Conservation (phyloP, 768 basidiomycete species). For the Lepiota venenata region DNA sequence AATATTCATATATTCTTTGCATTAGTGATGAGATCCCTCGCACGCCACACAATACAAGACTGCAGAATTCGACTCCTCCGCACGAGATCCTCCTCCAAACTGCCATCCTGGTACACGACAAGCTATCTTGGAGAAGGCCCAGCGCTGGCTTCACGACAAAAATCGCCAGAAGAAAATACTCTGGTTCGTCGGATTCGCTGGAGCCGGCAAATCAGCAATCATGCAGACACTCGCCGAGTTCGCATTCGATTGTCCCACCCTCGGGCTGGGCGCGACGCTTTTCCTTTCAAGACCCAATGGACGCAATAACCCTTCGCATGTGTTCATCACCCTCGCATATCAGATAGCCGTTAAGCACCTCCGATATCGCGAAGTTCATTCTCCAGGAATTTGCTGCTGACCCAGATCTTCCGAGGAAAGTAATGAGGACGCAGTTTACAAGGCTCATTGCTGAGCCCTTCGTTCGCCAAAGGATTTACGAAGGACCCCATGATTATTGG, state of each 20-base stretch:
- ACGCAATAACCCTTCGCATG: neutral
- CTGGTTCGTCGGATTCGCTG: constrained; percentile 21
- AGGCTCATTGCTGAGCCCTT: constrained; percentile 14
- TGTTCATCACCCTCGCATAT: constrained; percentile 19
- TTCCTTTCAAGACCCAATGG: constrained; percentile 16
- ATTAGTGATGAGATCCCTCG: neutral
- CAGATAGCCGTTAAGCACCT: constrained; percentile 15
- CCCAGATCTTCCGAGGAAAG: constrained; percentile 8
- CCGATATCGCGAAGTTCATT: neutral
- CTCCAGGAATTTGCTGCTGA: constrained; percentile 2
- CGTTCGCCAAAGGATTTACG: too few species aligned
- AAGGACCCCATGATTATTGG: neutral
- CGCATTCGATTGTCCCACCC: neutral
- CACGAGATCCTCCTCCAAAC: too few species aligned
- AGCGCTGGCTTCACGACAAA: neutral
- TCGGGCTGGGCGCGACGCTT: constrained; percentile 14
- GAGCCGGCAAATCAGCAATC: constrained; percentile 24
- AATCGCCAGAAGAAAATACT: constrained; percentile 5
- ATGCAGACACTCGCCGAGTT: constrained; percentile 26
- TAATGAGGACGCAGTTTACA: constrained; percentile 7
- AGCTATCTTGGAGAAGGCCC: too few species aligned
- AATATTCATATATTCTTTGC: too few species aligned
- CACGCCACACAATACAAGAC: too few species aligned
- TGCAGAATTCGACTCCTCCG: too few species aligned
- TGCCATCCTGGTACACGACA: neutral